Percentiles rank a stretch among this genome's conserved stretches.
Evolutionary conservation across 2,329 filamentous ascomycete species (phyloP).

Genomic region (Clonostachys rosea): DNA sequence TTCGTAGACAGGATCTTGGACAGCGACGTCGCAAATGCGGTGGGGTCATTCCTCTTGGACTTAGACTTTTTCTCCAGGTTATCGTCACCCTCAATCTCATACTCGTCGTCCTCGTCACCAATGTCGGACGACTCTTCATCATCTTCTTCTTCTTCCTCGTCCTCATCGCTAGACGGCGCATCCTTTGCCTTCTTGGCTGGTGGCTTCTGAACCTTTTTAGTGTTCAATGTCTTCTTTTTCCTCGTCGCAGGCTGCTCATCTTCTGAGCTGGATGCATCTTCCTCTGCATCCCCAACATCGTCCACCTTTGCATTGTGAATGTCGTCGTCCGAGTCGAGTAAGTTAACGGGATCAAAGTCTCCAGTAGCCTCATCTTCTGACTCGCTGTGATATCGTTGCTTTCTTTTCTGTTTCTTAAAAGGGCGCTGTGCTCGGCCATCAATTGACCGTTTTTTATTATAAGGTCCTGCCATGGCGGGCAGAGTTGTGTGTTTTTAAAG

Average conservation of each 20-base stretch:
- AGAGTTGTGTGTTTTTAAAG: not conserved
- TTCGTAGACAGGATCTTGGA: slow-evolving; percentile 91
- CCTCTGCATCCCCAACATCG: slow-evolving; percentile 34
- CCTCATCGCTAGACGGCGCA: slow-evolving; percentile 13
- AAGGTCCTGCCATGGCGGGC: slow-evolving; percentile 20
- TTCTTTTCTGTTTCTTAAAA: slow-evolving; percentile 47
- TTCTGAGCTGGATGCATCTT: slow-evolving; percentile 28
- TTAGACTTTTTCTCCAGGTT: slow-evolving; percentile 36
- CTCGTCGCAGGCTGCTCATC: slow-evolving; percentile 19
- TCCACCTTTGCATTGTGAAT: slow-evolving; percentile 48
- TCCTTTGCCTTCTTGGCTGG: slow-evolving; percentile 11
- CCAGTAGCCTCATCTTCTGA: slow-evolving; percentile 32
- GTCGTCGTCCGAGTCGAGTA: slow-evolving; percentile 54
- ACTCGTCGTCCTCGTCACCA: slow-evolving; percentile 24
- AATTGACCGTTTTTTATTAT: slow-evolving; percentile 23
- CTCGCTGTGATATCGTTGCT: slow-evolving; percentile 46
- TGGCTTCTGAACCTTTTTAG: slow-evolving; percentile 13
- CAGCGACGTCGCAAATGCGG: slow-evolving; percentile 87
- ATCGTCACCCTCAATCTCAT: slow-evolving; percentile 12
- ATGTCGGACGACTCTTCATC: slow-evolving; percentile 20
- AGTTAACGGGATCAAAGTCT: slow-evolving; percentile 44
- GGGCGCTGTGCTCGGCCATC: slow-evolving; percentile 29
- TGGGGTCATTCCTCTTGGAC: slow-evolving; percentile 87
- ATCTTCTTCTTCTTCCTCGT: slow-evolving; percentile 25
- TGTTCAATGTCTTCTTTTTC: slow-evolving; percentile 20